Evolutionary conservation across 2,329 filamentous ascomycete species (phyloP).

Genomic region (Aspergillus ruber): DNA sequence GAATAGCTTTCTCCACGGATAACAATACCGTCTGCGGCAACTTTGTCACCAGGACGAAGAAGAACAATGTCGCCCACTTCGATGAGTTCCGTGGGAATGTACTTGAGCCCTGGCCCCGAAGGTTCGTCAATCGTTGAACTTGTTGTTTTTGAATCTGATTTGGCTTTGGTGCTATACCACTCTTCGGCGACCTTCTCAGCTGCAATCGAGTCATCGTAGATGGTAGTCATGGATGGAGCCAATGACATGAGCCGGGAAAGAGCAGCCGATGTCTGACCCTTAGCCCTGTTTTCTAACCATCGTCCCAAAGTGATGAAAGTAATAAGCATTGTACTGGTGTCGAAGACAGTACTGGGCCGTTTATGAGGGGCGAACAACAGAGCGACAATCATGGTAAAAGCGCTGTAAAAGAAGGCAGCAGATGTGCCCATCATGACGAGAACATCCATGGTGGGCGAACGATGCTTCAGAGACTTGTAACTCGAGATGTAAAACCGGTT

Average conservation of each 20-base stretch:
- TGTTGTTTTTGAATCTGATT: conserved; percentile 8
- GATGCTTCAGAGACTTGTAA: conserved; percentile 87
- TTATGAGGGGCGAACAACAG: conserved; percentile 67
- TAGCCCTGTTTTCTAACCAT: conserved; percentile 88
- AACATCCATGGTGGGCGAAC: conserved; percentile 95
- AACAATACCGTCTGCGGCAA: conserved; percentile 84
- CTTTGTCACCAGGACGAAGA: conserved; percentile 89
- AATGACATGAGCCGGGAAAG: conserved; percentile 92
- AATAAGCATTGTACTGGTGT: conserved; percentile 97
- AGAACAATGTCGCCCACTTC: conserved; percentile 92
- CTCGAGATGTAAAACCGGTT: conserved; percentile 89
- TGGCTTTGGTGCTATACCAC: conserved; percentile 49
- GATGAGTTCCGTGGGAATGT: conserved; percentile 89
- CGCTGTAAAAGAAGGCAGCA: conserved; percentile 91
- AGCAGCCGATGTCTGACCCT: conserved; percentile 92
- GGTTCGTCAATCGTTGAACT: conserved; percentile 8
- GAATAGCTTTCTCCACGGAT: conserved; percentile 87
- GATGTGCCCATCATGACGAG: conserved; percentile 90
- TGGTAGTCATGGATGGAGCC: conserved; percentile 92
- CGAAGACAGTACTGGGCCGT: conserved; percentile 83
- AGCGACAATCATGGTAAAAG: conserved; percentile 79
- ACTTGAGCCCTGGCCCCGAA: conserved; percentile 63
- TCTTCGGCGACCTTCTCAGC: conserved; percentile 81
- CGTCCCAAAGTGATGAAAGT: conserved; percentile 89
- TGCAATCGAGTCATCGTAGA: conserved; percentile 90